A percentile compares a stretch with the other conserved stretches of the same genome.
Conservation (phyloP, 306 rosid genomes). For the Cicer yamashitae region DNA sequence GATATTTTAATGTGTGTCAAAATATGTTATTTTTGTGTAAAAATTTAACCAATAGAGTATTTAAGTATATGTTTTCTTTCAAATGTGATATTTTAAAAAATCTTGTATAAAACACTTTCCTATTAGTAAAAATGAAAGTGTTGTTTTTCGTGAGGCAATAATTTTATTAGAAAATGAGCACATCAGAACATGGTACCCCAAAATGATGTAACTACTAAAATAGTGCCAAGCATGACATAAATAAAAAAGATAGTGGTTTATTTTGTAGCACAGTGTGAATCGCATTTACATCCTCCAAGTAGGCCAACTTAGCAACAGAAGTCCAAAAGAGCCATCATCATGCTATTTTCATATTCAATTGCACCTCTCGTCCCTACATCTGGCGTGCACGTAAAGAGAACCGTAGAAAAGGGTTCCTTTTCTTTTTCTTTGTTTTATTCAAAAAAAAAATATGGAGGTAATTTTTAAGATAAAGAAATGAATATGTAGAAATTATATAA, state of each 20-base stretch:
- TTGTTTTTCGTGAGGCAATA: neutral
- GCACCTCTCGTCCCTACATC: slow-evolving; percentile 16
- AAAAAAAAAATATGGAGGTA: too few relatives aligned
- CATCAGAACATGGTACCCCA: neutral
- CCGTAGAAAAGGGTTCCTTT: neutral
- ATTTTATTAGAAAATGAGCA: neutral
- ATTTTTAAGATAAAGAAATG: too few relatives aligned
- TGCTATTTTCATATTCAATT: slow-evolving; percentile 30
- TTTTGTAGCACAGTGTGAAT: neutral
- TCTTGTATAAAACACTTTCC: too few relatives aligned
- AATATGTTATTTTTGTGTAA: too few relatives aligned
- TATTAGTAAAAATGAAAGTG: too few relatives aligned
- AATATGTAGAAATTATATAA: too few relatives aligned
- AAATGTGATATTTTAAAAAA: too few relatives aligned
- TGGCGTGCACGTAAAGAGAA: slow-evolving; percentile 49
- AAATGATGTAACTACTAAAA: neutral
- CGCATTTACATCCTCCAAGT: neutral
- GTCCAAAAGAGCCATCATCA: slow-evolving; percentile 39
- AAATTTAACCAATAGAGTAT: too few relatives aligned
- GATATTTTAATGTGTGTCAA: too few relatives aligned
- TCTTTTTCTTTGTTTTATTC: neutral
- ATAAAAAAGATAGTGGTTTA: neutral
- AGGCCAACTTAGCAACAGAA: slow-evolving; percentile 28
- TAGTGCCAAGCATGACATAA: neutral
- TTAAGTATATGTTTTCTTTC: too few relatives aligned